These are phyloP conservation scores for Aspergillus eucalypticola DNA, from an alignment of 2,329 filamentous ascomycete species.

Conservation along the genomic window DNA sequence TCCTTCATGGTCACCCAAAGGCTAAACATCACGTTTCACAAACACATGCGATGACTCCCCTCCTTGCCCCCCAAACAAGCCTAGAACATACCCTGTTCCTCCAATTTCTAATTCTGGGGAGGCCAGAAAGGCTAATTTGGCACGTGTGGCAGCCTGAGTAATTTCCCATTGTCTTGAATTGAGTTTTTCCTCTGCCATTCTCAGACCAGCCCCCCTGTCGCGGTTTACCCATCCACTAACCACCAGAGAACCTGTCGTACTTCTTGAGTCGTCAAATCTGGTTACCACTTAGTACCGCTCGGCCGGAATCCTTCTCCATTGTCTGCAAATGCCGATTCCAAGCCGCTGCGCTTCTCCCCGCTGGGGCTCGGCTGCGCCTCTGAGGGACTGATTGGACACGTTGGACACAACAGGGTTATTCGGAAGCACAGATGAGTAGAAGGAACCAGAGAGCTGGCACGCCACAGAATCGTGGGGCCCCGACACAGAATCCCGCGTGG, in stretches of 20 bases:
- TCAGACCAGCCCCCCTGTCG: background rate
- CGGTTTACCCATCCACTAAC: background rate
- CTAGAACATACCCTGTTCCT: background rate
- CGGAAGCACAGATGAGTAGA: background rate
- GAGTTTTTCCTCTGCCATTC: background rate
- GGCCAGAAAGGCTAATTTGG: background rate
- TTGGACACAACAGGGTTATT: too few species aligned
- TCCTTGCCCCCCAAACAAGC: background rate
- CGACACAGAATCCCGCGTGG: conserved; percentile 39
- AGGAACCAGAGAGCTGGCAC: background rate
- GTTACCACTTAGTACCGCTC: background rate
- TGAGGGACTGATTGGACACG: background rate
- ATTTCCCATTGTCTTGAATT: background rate
- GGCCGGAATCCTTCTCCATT: background rate
- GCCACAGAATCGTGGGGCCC: background rate
- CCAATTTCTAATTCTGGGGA: background rate
- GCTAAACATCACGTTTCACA: background rate
- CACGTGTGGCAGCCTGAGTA: background rate
- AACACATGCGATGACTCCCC: background rate
- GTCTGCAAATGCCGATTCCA: background rate
- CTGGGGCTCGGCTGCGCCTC: background rate
- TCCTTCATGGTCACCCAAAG: background rate
- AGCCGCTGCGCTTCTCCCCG: background rate
- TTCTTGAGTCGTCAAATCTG: background rate
- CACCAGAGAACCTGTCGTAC: background rate